Evolutionary conservation across 257 asterid species (phyloP).

Genomic region (Craterostigma plantagineum): DNA sequence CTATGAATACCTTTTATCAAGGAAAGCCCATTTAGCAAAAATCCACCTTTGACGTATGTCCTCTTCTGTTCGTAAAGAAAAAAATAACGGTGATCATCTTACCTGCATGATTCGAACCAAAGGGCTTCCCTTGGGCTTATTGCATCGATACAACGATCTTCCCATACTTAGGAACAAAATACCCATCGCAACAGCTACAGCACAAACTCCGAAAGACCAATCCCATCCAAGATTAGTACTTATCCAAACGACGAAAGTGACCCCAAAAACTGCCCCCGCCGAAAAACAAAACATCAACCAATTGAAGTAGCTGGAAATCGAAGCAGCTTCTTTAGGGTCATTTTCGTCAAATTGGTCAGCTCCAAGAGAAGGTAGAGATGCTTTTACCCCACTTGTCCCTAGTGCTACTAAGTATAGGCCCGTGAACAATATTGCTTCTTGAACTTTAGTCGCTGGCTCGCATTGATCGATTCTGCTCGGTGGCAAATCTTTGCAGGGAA

Average conservation of each 20-base stretch:
- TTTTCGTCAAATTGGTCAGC: constrained; percentile 62
- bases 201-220: constrained; percentile 54
- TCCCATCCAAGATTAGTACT: constrained; percentile 57
- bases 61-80: background rate
- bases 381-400: constrained; percentile 48
- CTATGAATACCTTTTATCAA: constrained; percentile 41
- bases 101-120: constrained; percentile 38
- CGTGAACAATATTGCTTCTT: constrained; percentile 25
- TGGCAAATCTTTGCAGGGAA: constrained; percentile 38
- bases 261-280: constrained; percentile 41
- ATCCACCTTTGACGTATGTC: too few relatives aligned
- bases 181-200: constrained; percentile 25
- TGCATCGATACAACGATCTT: constrained; percentile 25
- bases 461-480: constrained; percentile 20
- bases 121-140: constrained; percentile 49
- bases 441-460: constrained; percentile 20
- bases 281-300: constrained; percentile 43
- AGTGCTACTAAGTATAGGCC: constrained; percentile 57
- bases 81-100: background rate
- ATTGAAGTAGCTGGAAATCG: constrained; percentile 60
- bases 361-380: constrained; percentile 54
- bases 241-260: constrained; percentile 59
- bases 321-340: constrained; percentile 33
- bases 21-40: too few relatives aligned
- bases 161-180: constrained; percentile 36